Percentiles rank a stretch among this genome's conserved stretches.
Conservation (phyloP, 805 yeast genomes). For the Monosporozyma aquatica region DNA sequence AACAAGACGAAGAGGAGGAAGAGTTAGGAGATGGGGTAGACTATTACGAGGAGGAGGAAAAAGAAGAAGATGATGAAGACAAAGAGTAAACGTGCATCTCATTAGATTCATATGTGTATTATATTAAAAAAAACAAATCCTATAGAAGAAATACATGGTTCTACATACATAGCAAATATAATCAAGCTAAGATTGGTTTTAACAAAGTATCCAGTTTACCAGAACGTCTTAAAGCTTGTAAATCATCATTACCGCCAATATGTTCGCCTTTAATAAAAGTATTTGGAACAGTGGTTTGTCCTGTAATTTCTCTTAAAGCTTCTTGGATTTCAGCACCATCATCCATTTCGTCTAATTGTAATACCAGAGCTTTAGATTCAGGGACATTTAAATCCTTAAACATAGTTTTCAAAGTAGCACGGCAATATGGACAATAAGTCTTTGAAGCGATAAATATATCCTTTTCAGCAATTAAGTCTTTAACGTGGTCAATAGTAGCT, state of each 20-base stretch:
- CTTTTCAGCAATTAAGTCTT: constrained; percentile 52
- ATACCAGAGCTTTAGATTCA: constrained; percentile 30
- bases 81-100: too few relatives aligned
- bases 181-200: constrained; percentile 5
- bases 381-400: constrained; percentile 38
- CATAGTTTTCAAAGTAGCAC: constrained; percentile 36
- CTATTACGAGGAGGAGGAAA: too few relatives aligned
- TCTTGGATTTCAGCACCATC: constrained; percentile 79
- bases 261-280: constrained; percentile 85
- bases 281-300: constrained; percentile 91
- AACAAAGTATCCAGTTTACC: constrained; percentile 47
- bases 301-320: constrained; percentile 67
- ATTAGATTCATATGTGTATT: too few relatives aligned
- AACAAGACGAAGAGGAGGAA: too few relatives aligned
- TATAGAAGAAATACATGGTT: too few relatives aligned
- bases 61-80: too few relatives aligned
- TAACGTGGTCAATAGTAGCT: constrained; percentile 48
- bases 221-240: constrained; percentile 57
- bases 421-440: constrained; percentile 61
- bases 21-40: too few relatives aligned
- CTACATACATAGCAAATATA: not conserved
- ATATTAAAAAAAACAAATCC: not conserved
- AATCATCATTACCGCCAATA: constrained; percentile 90
- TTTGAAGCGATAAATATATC: constrained; percentile 76
- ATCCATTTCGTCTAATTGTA: constrained; percentile 40